Evolutionary conservation across 176 grass and related monocot species (phyloP), one percentile per base, ranked within the genome.

Genomic region (Carex scoparia): DNA sequence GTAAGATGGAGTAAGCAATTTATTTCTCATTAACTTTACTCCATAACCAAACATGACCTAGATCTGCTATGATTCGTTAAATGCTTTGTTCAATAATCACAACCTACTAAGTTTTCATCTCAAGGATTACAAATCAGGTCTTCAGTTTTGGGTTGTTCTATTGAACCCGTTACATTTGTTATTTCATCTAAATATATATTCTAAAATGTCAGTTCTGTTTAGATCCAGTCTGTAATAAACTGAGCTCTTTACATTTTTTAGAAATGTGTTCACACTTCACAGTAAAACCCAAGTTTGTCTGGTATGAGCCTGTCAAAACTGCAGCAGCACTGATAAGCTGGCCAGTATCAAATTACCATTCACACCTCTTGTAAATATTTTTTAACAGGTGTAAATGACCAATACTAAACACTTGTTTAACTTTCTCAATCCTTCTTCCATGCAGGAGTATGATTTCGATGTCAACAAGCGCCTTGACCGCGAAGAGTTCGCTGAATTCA

Each of bases 401-500:
- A 19, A 46, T 48, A 65, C 18, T 33, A 78, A 78, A 16, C 14
- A 51, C 18, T 65, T 4, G 10, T 48, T 32, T 56, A 76, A 80
- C 30, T 51, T 15, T 42, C 37, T 59, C 69, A 7, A 53, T 84
- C 19, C 64, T 10, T 84, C 10, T 13, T 84, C 57, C 28, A 4
- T 58, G 60, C 89, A 98, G 93, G 95, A 93, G 12, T 90, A 88
- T 16, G 95, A 98, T 72, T 76, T 89, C 12, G 87, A 98, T 55
- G 87, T 95, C 7, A 89, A 98, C 83, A 92, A 92, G 2, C 89
- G 91, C 15, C 91, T 98, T 49, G 89, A 98, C 59, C 92, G 95
- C 0, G 95, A 98, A 86, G 93, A 98, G 69, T 98, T 98, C 12
- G 93, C 89, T 1, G 86, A 93, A 86, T 98, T 98, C 89, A 95